Percentiles rank a stretch among this genome's conserved stretches.
Evolutionary conservation across 495 filamentous ascomycete species (phyloP).

Genomic region (Xylaria venustula): DNA sequence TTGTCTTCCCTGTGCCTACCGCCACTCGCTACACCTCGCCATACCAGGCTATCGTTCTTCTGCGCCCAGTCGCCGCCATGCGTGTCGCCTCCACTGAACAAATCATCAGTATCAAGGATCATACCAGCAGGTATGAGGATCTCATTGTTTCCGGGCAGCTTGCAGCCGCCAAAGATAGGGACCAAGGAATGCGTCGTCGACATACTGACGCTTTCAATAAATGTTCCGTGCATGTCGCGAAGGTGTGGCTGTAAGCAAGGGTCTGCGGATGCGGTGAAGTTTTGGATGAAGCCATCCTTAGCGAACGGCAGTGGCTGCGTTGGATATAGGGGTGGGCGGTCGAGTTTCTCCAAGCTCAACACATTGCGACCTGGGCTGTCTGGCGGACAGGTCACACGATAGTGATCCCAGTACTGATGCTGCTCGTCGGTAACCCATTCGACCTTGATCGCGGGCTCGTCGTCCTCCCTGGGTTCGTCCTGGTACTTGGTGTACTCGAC

Average conservation of each 20-base stretch:
- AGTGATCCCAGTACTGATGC: slow-evolving; percentile 50
- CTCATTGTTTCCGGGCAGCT: slow-evolving; percentile 67
- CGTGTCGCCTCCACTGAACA: slow-evolving; percentile 50
- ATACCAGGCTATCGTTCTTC: slow-evolving; percentile 52
- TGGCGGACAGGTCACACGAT: slow-evolving; percentile 50
- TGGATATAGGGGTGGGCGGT: slow-evolving; percentile 25
- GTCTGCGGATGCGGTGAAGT: slow-evolving; percentile 55
- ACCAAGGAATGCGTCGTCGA: slow-evolving; percentile 49
- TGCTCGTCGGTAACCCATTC: slow-evolving; percentile 23
- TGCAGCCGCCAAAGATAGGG: slow-evolving; percentile 64
- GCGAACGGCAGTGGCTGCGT: slow-evolving; percentile 19
- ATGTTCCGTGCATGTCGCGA: slow-evolving; percentile 57
- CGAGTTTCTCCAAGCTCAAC: slow-evolving; percentile 26
- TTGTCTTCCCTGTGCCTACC: slow-evolving; percentile 51
- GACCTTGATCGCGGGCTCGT: slow-evolving; percentile 4
- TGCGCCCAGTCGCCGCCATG: slow-evolving; percentile 47
- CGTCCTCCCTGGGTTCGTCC: neutral
- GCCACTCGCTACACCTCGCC: slow-evolving; percentile 61
- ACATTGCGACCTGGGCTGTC: slow-evolving; percentile 47
- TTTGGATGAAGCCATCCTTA: slow-evolving; percentile 48
- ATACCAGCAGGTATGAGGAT: slow-evolving; percentile 65
- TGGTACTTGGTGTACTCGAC: slow-evolving; percentile 10
- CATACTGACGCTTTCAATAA: slow-evolving; percentile 57
- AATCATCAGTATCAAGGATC: slow-evolving; percentile 58
- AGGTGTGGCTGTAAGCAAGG: slow-evolving; percentile 50